phyloP scores from a whole-genome alignment of 2,329 filamentous ascomycete species.

The Chaetomium sp. region DNA sequence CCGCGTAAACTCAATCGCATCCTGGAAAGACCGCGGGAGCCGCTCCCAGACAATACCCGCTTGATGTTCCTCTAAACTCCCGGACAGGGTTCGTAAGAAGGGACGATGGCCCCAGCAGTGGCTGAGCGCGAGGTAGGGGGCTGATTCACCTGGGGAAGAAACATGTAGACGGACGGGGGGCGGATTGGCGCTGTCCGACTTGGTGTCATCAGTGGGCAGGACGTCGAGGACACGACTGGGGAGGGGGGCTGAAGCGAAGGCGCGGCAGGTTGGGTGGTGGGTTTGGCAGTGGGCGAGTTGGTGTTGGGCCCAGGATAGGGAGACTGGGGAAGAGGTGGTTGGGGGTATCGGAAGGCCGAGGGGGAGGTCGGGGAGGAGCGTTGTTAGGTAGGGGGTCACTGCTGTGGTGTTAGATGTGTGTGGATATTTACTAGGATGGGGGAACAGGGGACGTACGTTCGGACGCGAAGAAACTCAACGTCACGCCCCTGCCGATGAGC shows the following conservation, averaged over 20 bases:
- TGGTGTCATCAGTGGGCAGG: not conserved
- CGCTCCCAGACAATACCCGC: conserved; percentile 8
- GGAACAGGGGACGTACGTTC: not conserved
- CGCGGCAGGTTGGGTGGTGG: conserved; percentile 5
- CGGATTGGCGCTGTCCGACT: no score
- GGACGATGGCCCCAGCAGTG: conserved; percentile 21
- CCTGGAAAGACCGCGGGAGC: conserved; percentile 14
- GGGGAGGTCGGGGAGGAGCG: conserved; percentile 12
- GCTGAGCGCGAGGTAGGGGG: conserved; percentile 15
- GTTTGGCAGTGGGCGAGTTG: conserved; percentile 8
- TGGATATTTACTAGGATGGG: not conserved
- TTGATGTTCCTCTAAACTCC: conserved; percentile 10
- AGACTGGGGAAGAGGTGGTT: conserved; percentile 5
- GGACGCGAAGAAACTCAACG: conserved; percentile 11
- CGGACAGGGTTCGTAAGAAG: conserved; percentile 10
- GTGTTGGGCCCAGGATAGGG: conserved; percentile 9
- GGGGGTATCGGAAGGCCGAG: conserved; percentile 6
- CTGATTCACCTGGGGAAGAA: not conserved
- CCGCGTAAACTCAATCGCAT: conserved; percentile 4
- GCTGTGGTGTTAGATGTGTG: not conserved
- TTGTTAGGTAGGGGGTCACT: conserved; percentile 5
- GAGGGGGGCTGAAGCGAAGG: not conserved
- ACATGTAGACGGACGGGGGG: conserved; percentile 14
- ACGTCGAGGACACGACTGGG: conserved; percentile 16
- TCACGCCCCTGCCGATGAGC: conserved; percentile 6